phyloP scores from a whole-genome alignment of 148 eudicot genomes.

The Hydrangea macrophylla region DNA sequence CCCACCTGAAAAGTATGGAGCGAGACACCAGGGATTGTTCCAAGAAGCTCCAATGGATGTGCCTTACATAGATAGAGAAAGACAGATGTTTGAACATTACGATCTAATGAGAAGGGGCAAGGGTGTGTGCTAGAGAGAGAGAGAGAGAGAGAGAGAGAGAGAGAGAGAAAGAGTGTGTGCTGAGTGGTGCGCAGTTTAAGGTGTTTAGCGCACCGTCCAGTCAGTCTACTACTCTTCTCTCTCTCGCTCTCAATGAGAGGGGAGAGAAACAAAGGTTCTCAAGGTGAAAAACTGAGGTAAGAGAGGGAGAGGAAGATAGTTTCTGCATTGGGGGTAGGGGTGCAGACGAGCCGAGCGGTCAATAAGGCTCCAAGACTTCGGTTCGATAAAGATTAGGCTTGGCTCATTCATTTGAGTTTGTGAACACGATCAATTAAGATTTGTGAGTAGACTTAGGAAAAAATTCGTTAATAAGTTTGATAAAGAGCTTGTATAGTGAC shows the following conservation, averaged over 20 bases:
- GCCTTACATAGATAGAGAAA: no score
- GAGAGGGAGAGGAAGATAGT: no score
- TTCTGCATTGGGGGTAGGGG: no score
- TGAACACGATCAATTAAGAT: no score
- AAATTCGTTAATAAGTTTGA: no score
- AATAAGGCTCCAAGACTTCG: no score
- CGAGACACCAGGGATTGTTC: neutral
- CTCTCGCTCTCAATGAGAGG: neutral
- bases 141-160: neutral
- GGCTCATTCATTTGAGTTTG: no score
- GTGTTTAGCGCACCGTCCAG: constrained; percentile 8
- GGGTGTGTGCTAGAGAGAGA: no score
- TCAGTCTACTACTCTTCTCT: neutral
- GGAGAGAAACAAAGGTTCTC: constrained; percentile 4
- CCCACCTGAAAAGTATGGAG: constrained; percentile 11
- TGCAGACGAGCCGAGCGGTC: no score
- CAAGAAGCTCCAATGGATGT: neutral
- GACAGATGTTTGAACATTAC: constrained; percentile 8
- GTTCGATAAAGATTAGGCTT: no score
- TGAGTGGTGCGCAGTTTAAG: neutral
- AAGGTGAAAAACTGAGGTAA: neutral
- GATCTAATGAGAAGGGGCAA: neutral
- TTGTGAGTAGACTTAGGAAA: no score
- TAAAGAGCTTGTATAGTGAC: no score
- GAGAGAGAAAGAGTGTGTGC: neutral